Base-by-base conservation (phyloP, 2,329 filamentous ascomycete species). In the Seiridium unicorne region DNA sequence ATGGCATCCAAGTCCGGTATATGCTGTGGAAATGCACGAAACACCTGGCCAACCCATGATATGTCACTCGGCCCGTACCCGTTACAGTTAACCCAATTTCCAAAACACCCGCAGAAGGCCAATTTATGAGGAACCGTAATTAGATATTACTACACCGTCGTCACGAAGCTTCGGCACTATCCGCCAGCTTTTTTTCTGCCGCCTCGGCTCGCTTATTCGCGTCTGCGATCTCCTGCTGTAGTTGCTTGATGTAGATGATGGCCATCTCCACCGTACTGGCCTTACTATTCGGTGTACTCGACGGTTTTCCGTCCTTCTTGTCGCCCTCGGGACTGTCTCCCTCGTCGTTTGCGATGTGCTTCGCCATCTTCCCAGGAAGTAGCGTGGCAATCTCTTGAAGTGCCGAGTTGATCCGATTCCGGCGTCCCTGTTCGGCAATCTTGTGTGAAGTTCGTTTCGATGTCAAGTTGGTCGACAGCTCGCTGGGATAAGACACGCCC, bases 381-480 rank as follows among this genome's bases (percentile, higher is more conserved):
- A 99, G 81, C 0, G 88, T 84, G 55, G 95, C 93, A 74, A 99
- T 97, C 73, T 97, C 90, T 67, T 94, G 92, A 31, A 99, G 80
- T 0, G 95, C 95, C 58, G 89, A 90, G 73, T 99, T 99, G 76
- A 99, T 98, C 53, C 95, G 87, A 72, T 99, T 98, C 61, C 95
- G 84, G 53, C 95, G 88, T 5, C 95, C 95, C 77, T 99, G 95
- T 76, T 99, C 95, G 18, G 95, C 95, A 65, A 99, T 92, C 76
- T 99, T 99, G 79, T 99, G 95, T 48, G 93, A 97, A 2, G 95
- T 98, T 57, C 94, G 89, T 79, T 99, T 99, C 3, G 93, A 97
- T 0, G 93, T 97, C 34, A 99, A 79, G 65, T 97, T 97, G 31
- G 93, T 96, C 5, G 93, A 96, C 47, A 99, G 82, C 56, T 93